Base-by-base conservation (phyloP, 2,329 filamentous ascomycete genomes). In the Aureobasidium sp. region DNA sequence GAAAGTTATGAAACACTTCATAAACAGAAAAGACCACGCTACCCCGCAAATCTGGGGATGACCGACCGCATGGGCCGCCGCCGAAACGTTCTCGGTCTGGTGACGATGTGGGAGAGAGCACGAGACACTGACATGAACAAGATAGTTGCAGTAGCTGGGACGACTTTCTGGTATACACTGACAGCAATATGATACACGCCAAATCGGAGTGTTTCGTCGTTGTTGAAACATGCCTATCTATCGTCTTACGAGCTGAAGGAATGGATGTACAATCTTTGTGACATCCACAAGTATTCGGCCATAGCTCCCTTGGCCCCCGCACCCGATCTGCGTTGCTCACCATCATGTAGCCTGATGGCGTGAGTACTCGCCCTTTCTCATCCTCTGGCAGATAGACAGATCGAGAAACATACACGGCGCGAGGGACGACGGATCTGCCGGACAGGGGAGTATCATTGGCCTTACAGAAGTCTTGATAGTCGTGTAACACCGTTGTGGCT, bases 251-350 rank as follows among this genome's bases (percentile, higher is more conserved):
- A 29, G 29, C 19, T 39, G 17, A 37, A 60, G 44, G 57, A 42
- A 40, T 50, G 57, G n/a, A 49, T 60, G 35, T 60, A 42, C 37
- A 50, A 24, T 42, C 35, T 24, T 12, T 40, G 57, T 37, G 31
- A 37, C 54, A 33, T 59, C 9, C 24, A 37, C 29, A 39, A 19
- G 50, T 60, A 60, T 50, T 50, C 57, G 57, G 57, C 57, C 57
- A 60, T 49, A 60, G 57, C 57, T 60, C 35, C 45, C 17, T 40
- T 35, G 24, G 44, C 22, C 57, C 57, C 57, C 42, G 42, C 57
- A 60, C 24, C 29, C 24, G 57, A 60, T 60, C 57, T 60, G 45
- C 56, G 49, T 49, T 45, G 44, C 56, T 49, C 56, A 60, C 56
- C 56, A 60, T 44, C 22, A 24, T 11, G 29, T 35, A 24, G 3